phyloP scores from a whole-genome alignment of 2,329 filamentous ascomycete species.

The Penicillium freii region DNA sequence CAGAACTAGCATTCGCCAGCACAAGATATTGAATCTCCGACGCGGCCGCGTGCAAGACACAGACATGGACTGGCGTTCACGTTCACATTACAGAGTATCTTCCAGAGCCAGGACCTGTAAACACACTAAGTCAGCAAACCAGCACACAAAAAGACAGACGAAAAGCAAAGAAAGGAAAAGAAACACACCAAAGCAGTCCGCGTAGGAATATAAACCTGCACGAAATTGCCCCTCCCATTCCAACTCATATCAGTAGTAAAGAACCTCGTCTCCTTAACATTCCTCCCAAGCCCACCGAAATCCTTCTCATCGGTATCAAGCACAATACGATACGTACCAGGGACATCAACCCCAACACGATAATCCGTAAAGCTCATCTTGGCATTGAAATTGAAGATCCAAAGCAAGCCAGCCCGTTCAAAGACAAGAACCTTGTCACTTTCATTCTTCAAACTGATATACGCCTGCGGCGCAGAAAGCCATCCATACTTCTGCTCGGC shows the following conservation, averaged over 20 bases:
- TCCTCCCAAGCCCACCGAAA: slow-evolving; percentile 75
- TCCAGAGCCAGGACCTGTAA: slow-evolving; percentile 56
- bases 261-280: slow-evolving; percentile 78
- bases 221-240: slow-evolving; percentile 87
- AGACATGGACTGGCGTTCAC: neutral
- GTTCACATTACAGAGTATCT: slow-evolving; percentile 35
- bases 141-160: neutral
- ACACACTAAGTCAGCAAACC: neutral
- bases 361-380: slow-evolving; percentile 86
- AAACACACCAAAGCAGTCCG: slow-evolving; percentile 74
- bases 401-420: slow-evolving; percentile 84
- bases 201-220: slow-evolving; percentile 85
- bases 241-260: slow-evolving; percentile 88
- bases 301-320: slow-evolving; percentile 75
- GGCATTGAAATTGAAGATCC: slow-evolving; percentile 95
- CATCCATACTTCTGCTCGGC: slow-evolving; percentile 87
- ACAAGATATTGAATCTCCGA: neutral
- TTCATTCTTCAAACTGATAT: slow-evolving; percentile 92
- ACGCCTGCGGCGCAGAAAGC: slow-evolving; percentile 81
- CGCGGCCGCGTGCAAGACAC: neutral
- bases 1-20: neutral
- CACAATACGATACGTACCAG: slow-evolving; percentile 83
- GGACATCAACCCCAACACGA: slow-evolving; percentile 78
- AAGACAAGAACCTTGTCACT: slow-evolving; percentile 93
- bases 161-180: neutral